Conservation (phyloP, 225 moss, liverwort and hornwort genomes). For the Sphagnum tenellum region DNA sequence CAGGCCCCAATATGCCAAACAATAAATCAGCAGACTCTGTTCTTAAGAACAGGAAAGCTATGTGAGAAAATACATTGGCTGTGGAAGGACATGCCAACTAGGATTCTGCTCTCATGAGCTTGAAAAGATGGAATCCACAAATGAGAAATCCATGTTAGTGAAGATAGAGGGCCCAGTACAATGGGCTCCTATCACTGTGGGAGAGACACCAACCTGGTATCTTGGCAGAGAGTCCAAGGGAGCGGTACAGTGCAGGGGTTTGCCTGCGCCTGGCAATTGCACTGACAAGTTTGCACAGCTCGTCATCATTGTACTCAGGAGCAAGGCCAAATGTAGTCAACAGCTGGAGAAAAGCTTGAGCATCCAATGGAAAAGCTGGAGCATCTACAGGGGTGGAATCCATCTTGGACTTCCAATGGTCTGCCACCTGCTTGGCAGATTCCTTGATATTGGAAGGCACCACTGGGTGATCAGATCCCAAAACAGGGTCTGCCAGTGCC, state of each 20-base stretch:
- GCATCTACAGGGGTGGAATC: conserved; percentile 90
- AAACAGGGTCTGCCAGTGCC: conserved; percentile 92
- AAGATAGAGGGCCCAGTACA: conserved; percentile 44
- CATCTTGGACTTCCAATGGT: conserved; percentile 99
- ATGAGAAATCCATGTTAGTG: conserved; percentile 43
- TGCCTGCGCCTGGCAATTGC: conserved; percentile 99
- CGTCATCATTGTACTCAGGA: conserved; percentile 99
- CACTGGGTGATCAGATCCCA: conserved; percentile 98
- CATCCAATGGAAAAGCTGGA: conserved; percentile 98
- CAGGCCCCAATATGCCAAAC: conserved; percentile 5
- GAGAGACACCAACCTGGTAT: conserved; percentile 99
- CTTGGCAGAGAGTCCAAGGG: conserved; percentile 99
- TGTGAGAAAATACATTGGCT: not conserved
- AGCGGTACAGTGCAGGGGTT: conserved; percentile 99
- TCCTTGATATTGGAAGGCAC: conserved; percentile 86
- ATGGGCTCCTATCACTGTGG: conserved; percentile 54
- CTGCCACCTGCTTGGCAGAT: conserved; percentile 99
- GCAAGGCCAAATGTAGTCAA: conserved; percentile 99
- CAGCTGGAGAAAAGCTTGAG: conserved; percentile 99
- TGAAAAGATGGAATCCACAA: conserved; percentile 21
- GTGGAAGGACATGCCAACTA: no score
- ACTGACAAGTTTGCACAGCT: conserved; percentile 99
- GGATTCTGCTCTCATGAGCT: no score
- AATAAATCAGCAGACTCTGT: not conserved
- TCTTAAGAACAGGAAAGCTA: not conserved